Conservation (phyloP, 768 basidiomycete species). For the Heimioporus sp. region DNA sequence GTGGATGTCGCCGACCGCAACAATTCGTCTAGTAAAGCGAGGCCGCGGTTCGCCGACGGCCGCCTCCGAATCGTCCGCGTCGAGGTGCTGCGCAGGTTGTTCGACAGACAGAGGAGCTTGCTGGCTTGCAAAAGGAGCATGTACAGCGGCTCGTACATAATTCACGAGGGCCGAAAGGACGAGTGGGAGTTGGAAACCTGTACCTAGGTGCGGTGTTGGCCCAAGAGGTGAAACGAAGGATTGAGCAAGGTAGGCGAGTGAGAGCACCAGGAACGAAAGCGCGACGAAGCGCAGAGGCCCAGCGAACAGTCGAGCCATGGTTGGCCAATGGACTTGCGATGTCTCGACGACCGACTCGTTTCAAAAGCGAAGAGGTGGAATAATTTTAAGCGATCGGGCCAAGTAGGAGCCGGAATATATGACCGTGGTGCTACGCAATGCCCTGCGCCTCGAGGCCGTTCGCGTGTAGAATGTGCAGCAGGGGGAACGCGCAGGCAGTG, state of each 20-base stretch:
- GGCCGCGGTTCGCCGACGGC: slow-evolving; percentile 26
- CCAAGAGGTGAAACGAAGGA: slow-evolving; percentile 31
- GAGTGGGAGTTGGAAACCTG: slow-evolving; percentile 18
- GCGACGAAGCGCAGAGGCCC: slow-evolving; percentile 13
- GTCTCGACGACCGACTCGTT: slow-evolving; percentile 3
- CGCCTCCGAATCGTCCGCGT: slow-evolving; percentile 7
- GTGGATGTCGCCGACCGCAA: slow-evolving; percentile 92
- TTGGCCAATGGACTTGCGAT: neutral
- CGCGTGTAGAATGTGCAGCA: slow-evolving; percentile 23
- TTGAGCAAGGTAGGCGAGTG: slow-evolving; percentile 29
- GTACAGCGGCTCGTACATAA: slow-evolving; percentile 22
- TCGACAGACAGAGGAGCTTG: slow-evolving; percentile 10
- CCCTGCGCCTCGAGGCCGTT: slow-evolving; percentile 22
- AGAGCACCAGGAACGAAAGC: slow-evolving; percentile 27
- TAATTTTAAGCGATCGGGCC: slow-evolving; percentile 6
- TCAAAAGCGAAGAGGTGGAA: slow-evolving; percentile 1
- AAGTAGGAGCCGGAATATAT: slow-evolving; percentile 17
- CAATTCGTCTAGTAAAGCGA: slow-evolving; percentile 49
- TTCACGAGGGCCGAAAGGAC: slow-evolving; percentile 25
- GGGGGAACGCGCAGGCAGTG: slow-evolving; percentile 18
- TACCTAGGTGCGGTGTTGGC: slow-evolving; percentile 31
- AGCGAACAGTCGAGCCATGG: slow-evolving; percentile 26
- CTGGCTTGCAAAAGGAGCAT: slow-evolving; percentile 20
- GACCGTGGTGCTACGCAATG: slow-evolving; percentile 11
- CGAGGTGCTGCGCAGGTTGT: slow-evolving; percentile 2